A percentile compares a stretch with the other conserved stretches of the same genome.
Evolutionary conservation across 306 rosid species (phyloP).

Genomic region (Fragaria vesca): DNA sequence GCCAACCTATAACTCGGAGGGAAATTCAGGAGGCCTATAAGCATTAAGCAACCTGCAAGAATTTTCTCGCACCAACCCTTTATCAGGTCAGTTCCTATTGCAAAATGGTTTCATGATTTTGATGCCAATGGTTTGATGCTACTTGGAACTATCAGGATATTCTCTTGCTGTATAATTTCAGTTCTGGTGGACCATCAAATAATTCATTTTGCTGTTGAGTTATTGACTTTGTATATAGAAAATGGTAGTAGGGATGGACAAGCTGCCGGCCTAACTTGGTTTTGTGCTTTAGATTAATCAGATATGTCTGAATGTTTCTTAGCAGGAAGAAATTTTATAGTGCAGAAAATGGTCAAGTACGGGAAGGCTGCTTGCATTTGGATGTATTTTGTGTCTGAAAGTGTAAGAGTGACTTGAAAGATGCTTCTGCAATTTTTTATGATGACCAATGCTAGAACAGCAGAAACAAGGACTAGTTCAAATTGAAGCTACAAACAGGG

Average conservation of each 20-base stretch:
- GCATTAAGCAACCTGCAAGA: neutral
- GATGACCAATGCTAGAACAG: neutral
- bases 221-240: conserved; percentile 30
- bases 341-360: conserved; percentile 1
- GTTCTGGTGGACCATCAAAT: conserved; percentile 24
- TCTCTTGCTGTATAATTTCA: conserved; percentile 22
- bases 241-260: conserved; percentile 17
- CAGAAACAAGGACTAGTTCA: conserved; percentile 4
- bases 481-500: neutral
- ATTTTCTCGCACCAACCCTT: neutral
- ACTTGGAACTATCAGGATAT: conserved; percentile 10
- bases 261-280: conserved; percentile 32
- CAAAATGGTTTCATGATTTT: neutral
- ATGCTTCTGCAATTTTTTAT: neutral
- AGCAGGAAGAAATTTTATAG: conserved; percentile 13
- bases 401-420: neutral
- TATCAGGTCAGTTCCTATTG: neutral
- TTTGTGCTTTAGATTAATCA: conserved; percentile 22
- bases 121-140: neutral
- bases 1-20: conserved; percentile 6
- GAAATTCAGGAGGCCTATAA: neutral
- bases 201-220: conserved; percentile 25
- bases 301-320: conserved; percentile 14
- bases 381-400: conserved; percentile 26
- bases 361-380: conserved; percentile 12